phyloP scores from a whole-genome alignment of 768 basidiomycete species.

The Dentipellis fragilis region DNA sequence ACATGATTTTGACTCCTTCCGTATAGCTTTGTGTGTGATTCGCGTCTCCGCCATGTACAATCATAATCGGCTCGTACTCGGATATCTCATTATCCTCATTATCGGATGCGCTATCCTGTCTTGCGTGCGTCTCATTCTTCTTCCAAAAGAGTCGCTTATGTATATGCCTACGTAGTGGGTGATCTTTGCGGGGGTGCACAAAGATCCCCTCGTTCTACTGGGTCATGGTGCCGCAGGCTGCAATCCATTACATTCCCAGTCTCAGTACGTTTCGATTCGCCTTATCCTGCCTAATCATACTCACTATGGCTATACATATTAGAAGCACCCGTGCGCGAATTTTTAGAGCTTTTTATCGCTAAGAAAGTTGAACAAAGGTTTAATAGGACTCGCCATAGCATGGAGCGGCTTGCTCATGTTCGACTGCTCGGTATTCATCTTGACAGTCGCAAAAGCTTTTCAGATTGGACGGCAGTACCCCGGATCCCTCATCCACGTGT shows the following conservation, averaged over 20 bases:
- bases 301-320: too few relatives aligned
- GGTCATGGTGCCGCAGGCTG: neutral
- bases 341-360: neutral
- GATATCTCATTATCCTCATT: neutral
- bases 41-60: neutral
- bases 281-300: neutral
- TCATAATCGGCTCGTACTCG: neutral
- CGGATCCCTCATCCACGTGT: neutral
- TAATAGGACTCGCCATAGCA: neutral
- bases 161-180: neutral
- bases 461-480: neutral
- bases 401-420: neutral
- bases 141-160: neutral
- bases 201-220: neutral
- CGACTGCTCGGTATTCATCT: neutral
- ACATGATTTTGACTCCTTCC: neutral
- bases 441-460: neutral
- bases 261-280: neutral
- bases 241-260: neutral
- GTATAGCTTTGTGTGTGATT: neutral
- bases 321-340: too few relatives aligned
- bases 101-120: neutral
- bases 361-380: neutral
- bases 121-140: neutral
- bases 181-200: neutral